Conservation (phyloP, 805 yeast genomes). For the Schizosaccharomyces osmophilus region DNA sequence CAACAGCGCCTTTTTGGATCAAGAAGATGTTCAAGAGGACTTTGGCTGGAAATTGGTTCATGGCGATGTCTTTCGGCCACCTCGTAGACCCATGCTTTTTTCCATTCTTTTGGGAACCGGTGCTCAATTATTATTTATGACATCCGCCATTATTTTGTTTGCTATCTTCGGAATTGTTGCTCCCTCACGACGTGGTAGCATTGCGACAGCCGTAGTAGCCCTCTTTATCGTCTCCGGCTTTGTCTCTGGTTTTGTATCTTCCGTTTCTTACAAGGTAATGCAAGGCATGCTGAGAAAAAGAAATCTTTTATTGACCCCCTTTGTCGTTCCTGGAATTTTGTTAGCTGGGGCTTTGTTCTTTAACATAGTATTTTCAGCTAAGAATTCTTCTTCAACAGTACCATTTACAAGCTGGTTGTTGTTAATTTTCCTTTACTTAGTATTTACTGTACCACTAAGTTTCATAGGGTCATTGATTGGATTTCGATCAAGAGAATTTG, state of each 20-base stretch:
- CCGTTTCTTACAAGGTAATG: constrained; percentile 63
- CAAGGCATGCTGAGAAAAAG: constrained; percentile 81
- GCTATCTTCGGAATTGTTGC: constrained; percentile 77
- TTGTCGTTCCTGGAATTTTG: constrained; percentile 58
- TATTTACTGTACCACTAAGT: constrained; percentile 64
- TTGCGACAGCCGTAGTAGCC: constrained; percentile 72
- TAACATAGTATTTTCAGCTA: constrained; percentile 61
- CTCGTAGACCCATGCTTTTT: constrained; percentile 39
- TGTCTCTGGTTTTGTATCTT: constrained; percentile 70
- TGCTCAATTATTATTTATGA: constrained; percentile 56
- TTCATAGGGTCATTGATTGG: constrained; percentile 62
- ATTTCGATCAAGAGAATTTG: constrained; percentile 29
- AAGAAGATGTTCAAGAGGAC: constrained; percentile 67
- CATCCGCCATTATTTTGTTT: constrained; percentile 43
- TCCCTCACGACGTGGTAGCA: constrained; percentile 84
- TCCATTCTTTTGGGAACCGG: constrained; percentile 79
- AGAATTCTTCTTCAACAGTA: constrained; percentile 75
- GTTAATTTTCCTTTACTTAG: constrained; percentile 60
- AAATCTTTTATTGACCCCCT: constrained; percentile 62
- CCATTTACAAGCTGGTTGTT: constrained; percentile 78
- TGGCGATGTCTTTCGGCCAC: constrained; percentile 84
- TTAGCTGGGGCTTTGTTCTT: constrained; percentile 39
- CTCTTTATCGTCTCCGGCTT: constrained; percentile 59
- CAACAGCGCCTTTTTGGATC: constrained; percentile 66
- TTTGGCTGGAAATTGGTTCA: constrained; percentile 92